Evolutionary conservation across 1,284 basidiomycete genomes (phyloP).

Genomic region (Rhodotorula glutinis): DNA sequence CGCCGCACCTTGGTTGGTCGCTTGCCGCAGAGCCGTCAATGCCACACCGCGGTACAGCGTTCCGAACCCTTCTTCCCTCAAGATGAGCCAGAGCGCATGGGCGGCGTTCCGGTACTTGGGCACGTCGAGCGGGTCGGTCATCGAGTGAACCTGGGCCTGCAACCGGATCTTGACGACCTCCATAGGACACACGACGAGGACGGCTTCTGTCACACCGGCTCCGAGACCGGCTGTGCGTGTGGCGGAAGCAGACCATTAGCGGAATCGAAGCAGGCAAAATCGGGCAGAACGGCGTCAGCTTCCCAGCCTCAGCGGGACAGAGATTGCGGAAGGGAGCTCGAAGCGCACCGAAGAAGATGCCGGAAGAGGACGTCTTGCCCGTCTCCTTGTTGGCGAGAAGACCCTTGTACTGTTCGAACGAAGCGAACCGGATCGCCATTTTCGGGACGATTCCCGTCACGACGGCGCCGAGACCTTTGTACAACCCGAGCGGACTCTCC

Average conservation of each 20-base stretch:
- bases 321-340: no score
- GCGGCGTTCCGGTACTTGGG: slow-evolving; percentile 95
- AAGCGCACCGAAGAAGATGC: slow-evolving; percentile 61
- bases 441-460: slow-evolving; percentile 96
- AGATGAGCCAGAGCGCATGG: slow-evolving; percentile 92
- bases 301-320: no score
- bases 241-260: not conserved
- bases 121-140: slow-evolving; percentile 90
- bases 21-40: slow-evolving; percentile 84
- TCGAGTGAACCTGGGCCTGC: slow-evolving; percentile 95
- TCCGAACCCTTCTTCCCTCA: slow-evolving; percentile 83
- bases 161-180: slow-evolving; percentile 98
- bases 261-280: no score
- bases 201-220: slow-evolving; percentile 90
- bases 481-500: slow-evolving; percentile 91
- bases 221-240: slow-evolving; percentile 71
- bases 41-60: slow-evolving; percentile 90
- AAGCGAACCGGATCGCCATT: slow-evolving; percentile 99
- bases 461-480: slow-evolving; percentile 97
- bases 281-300: no score
- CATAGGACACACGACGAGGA: slow-evolving; percentile 96
- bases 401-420: slow-evolving; percentile 91
- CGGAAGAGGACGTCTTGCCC: slow-evolving; percentile 68
- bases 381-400: slow-evolving; percentile 72
- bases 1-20: slow-evolving; percentile 86